Evolutionary conservation across 2,329 filamentous ascomycete species (phyloP).

Genomic region (Sporothrix pallida): DNA sequence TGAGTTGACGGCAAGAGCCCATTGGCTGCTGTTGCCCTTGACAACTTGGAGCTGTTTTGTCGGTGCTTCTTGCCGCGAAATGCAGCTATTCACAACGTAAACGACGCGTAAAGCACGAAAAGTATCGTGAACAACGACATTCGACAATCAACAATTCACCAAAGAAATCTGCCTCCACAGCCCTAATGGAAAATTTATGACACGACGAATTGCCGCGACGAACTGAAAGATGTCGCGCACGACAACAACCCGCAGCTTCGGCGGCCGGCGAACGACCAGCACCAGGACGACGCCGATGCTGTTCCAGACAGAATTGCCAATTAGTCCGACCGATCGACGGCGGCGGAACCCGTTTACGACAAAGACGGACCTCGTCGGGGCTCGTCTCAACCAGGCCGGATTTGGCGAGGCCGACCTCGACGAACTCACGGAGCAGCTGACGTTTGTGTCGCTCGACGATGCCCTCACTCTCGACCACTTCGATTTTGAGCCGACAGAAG

Average conservation of each 20-base stretch:
- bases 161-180: not conserved
- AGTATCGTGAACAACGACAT: too few relatives aligned
- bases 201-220: constrained; percentile 34
- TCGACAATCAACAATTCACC: too few relatives aligned
- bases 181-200: constrained; percentile 32
- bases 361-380: constrained; percentile 28
- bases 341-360: constrained; percentile 33
- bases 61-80: constrained; percentile 4
- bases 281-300: constrained; percentile 55
- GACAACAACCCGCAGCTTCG: constrained; percentile 56
- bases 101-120: not conserved
- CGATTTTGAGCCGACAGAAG: constrained; percentile 3
- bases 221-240: constrained; percentile 52
- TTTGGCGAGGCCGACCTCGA: constrained; percentile 31
- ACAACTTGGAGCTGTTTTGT: constrained; percentile 27
- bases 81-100: constrained; percentile 5
- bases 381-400: too few relatives aligned
- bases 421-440: constrained; percentile 40
- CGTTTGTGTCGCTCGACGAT: constrained; percentile 34
- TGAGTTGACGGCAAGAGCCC: not conserved
- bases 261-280: constrained; percentile 48
- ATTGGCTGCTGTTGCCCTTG: constrained; percentile 24
- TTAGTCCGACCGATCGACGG: constrained; percentile 53
- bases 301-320: constrained; percentile 59
- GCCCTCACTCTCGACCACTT: constrained; percentile 10